Evolutionary conservation across 768 basidiomycete species (phyloP).

Genomic region (Termitomyces sp.): DNA sequence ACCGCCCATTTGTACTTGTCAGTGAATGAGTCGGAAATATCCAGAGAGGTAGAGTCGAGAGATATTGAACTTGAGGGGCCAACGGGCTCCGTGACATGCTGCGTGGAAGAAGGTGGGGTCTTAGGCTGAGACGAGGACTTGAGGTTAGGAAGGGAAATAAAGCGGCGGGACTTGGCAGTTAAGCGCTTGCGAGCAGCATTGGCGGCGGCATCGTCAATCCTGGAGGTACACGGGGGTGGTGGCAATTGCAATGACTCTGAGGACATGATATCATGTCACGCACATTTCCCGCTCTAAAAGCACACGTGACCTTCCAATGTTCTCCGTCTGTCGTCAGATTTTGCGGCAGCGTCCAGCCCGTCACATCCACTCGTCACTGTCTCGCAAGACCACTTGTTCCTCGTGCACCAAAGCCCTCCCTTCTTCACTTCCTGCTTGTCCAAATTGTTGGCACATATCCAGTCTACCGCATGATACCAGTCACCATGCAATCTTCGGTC

Average conservation of each 20-base stretch:
- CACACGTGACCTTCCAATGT: slow-evolving; percentile 6
- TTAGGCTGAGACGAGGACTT: slow-evolving; percentile 15
- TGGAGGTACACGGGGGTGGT: slow-evolving; percentile 38
- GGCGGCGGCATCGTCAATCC: slow-evolving; percentile 41
- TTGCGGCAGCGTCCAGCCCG: slow-evolving; percentile 9
- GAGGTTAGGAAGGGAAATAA: slow-evolving; percentile 33
- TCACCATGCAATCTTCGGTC: slow-evolving; percentile 68
- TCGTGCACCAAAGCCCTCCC: slow-evolving; percentile 61
- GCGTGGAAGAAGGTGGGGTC: not conserved
- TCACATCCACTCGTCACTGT: slow-evolving; percentile 10
- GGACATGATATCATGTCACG: slow-evolving; percentile 5
- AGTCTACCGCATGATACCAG: slow-evolving; percentile 51
- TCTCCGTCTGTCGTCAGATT: slow-evolving; percentile 14
- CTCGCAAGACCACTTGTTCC: slow-evolving; percentile 44
- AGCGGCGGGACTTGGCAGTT: slow-evolving; percentile 31
- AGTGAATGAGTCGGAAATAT: slow-evolving; percentile 29
- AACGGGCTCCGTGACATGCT: not conserved
- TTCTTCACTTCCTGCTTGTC: slow-evolving; percentile 72
- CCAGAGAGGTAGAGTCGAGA: slow-evolving; percentile 15
- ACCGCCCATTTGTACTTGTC: slow-evolving; percentile 76
- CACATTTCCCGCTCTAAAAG: not conserved
- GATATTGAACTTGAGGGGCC: slow-evolving; percentile 8
- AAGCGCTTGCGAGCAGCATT: slow-evolving; percentile 49
- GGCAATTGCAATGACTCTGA: not conserved
- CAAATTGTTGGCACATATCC: slow-evolving; percentile 66